Conservation (phyloP, 768 basidiomycete genomes). For the Mycena sanguinolenta region DNA sequence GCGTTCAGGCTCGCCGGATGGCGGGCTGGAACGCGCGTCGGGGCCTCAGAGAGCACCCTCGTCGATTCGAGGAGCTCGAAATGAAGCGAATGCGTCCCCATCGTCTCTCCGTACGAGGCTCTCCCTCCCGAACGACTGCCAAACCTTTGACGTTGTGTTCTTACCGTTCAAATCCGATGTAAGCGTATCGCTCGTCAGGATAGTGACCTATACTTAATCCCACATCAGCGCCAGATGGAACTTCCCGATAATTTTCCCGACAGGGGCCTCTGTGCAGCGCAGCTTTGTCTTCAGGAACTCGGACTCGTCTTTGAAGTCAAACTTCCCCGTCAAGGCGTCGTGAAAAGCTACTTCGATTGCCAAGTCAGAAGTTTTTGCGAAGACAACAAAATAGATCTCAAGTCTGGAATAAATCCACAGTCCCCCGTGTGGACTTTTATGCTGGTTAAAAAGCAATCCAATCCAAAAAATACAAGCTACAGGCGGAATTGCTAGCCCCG, state of each 20-base stretch:
- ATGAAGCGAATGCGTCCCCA: neutral
- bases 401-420: neutral
- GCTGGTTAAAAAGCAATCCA: neutral
- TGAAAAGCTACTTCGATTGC: conserved; percentile 5
- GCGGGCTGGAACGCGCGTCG: conserved; percentile 10
- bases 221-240: neutral
- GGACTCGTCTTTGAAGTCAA: conserved; percentile 24
- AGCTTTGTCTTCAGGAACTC: neutral
- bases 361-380: conserved; percentile 26
- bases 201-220: neutral
- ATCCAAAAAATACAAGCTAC: neutral
- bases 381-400: conserved; percentile 3
- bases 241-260: conserved; percentile 12
- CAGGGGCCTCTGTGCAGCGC: neutral
- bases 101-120: neutral
- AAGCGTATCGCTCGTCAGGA: neutral
- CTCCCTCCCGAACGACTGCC: conserved; percentile 5
- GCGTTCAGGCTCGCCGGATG: neutral
- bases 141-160: conserved; percentile 25
- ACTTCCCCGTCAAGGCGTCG: conserved; percentile 18
- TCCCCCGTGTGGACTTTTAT: conserved; percentile 19
- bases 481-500: neutral
- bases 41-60: conserved; percentile 18
- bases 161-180: conserved; percentile 19
- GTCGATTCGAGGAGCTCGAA: conserved; percentile 16